Evolutionary conservation across 305 asterid species (phyloP).

Genomic region (Fraxinus velutina): DNA sequence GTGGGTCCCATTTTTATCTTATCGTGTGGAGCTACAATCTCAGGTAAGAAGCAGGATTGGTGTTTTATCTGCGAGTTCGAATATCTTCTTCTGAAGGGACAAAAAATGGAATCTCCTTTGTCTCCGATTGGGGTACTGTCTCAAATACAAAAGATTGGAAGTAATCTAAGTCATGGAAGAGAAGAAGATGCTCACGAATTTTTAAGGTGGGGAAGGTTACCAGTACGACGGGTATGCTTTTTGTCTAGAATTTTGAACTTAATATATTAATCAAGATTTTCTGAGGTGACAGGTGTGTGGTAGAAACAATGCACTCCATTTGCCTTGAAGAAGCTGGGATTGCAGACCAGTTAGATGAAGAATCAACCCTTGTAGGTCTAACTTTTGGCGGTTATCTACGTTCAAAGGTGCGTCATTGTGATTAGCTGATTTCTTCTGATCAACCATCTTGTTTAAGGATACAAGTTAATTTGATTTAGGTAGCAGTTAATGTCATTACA

Average conservation of each 20-base stretch:
- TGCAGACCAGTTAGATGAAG: constrained; percentile 43
- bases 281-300: constrained; percentile 40
- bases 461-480: constrained; percentile 15
- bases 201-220: constrained; percentile 37
- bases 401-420: constrained; percentile 44
- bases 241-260: constrained; percentile 6
- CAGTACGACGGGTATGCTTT: not conserved
- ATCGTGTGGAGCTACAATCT: constrained; percentile 6
- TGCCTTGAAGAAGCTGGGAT: constrained; percentile 55
- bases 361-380: constrained; percentile 50
- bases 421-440: constrained; percentile 7
- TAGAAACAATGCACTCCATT: constrained; percentile 53
- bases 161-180: constrained; percentile 44
- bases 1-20: constrained; percentile 10
- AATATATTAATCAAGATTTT: constrained; percentile 15
- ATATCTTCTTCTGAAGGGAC: constrained; percentile 40
- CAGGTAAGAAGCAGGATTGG: constrained; percentile 51
- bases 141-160: constrained; percentile 47
- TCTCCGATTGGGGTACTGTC: constrained; percentile 52
- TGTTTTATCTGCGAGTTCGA: constrained; percentile 58
- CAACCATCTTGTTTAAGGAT: not conserved
- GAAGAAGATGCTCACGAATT: constrained; percentile 70
- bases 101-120: constrained; percentile 34
- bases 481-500: not conserved
- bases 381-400: constrained; percentile 60